Base-by-base conservation (phyloP, 768 basidiomycete species). In the Leccinum pellstonianum region DNA sequence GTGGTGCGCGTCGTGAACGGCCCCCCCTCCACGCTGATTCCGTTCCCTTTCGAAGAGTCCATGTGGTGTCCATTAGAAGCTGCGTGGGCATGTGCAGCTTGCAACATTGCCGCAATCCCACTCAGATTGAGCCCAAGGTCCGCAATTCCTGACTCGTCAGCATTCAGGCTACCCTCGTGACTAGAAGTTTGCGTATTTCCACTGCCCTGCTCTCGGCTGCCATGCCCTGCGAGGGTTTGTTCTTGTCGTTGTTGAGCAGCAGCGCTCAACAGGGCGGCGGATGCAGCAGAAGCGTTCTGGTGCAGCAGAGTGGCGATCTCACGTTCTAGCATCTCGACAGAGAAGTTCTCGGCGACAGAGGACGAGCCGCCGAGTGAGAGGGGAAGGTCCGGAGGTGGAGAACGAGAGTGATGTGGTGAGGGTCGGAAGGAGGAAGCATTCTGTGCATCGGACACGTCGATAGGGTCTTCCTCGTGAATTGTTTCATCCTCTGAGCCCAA, bases 61-160 rank as follows among this genome's bases (percentile, higher is more conserved):
- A 77, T 77, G 59, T 77, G 77, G 59, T 79, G 80, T 56, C 80
- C 81, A 47, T 77, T 77, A 61, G 81, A 80, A 14, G 77, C 74
- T 31, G 79, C 81, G 43, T 83, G 85, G 4, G 84, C 84, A 53
- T 90, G 87, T 9, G 87, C 91, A 55, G 88, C 90, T 62, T 91
- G 88, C 31, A 92, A 76, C 64, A 91, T 87, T 52, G 89, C 90
- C n/a, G 87, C 89, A 52, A 93, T 81, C 4, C 85, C 82, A 62
- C 79, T 83, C 46, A 90, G 71, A 66, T 81, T 83, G 48, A 88
- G 75, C 37, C 81, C 80, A n/a, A 87, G 73, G 52, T 80, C 78
- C 10, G 76, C 41, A 14, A 70, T 65, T 25, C 53, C 21, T 10
- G 63, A 41, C 33, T 56, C 62, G 48, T 63, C 67, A 56, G 53